Base-by-base conservation (phyloP, 345 rosid species). In the Populus ilicifolia region DNA sequence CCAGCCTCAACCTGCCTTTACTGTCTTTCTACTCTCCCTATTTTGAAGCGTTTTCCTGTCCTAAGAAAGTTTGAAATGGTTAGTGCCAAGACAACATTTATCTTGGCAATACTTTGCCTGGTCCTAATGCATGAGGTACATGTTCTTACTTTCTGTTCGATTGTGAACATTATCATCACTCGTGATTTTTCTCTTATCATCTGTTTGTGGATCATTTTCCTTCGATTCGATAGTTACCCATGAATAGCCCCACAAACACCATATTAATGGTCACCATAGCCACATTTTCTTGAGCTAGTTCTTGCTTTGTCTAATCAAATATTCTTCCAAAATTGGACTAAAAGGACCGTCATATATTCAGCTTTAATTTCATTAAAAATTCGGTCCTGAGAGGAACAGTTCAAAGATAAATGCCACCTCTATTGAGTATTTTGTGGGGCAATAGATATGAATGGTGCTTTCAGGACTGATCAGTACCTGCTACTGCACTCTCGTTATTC, bases 101-200 rank as follows among this genome's bases (percentile, higher is more conserved):
- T 80, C 21, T 13, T 78, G 27, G 52, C 71, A 50, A 50, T 80
- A 4, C 70, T 80, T 21, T 78, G 74, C 67, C 39, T 73, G 68
- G 27, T 70, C 70, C 13, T 81, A 21, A 21, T 79, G 2, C 67
- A 72, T 14, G 78, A 78, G 81, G 83, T 79, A 64, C 0, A 39
- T 61, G 6, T 64, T 76, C 29, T 54, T 38, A 3, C 30, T 11
- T 10, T 20, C 27, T 17, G 39, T 74, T 63, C 25, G 12, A 0
- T 13, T 52, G 1, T 52, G 59, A 52, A 56, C 29, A 56, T 56
- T 23, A 56, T 23, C 29, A 56, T 14, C 9, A 3, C 14, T 21
- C 12, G 9, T 56, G 29, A 56, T 21, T 56, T 56, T n/a, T 56
- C 63, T 56, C 27, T 21, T 13, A 56, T n/a, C 63, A 8, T 56